These are phyloP conservation scores for Salix udensis DNA, from an alignment of 345 rosid species.

Conservation along the genomic window DNA sequence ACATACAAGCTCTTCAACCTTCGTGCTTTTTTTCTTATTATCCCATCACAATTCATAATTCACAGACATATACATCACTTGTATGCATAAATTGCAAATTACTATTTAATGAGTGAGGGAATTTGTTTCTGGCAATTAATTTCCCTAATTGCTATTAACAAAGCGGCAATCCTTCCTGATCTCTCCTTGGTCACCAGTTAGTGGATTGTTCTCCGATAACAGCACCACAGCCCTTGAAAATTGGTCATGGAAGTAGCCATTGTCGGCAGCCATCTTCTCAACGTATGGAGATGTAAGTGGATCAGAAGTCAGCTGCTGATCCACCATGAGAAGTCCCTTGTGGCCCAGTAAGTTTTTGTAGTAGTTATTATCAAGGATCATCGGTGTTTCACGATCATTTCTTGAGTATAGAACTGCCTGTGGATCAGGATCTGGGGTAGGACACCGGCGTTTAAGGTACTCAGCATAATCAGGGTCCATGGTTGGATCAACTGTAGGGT, in stretches of 20 bases:
- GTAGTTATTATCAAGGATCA: constrained; percentile 74
- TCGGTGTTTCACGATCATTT: constrained; percentile 73
- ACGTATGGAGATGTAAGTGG: constrained; percentile 58
- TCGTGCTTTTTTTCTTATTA: no score
- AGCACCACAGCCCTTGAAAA: constrained; percentile 52
- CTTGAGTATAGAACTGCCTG: constrained; percentile 54
- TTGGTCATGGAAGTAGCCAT: constrained; percentile 62
- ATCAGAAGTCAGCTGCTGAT: constrained; percentile 61
- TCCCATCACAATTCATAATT: no score
- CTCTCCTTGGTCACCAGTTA: constrained; percentile 66
- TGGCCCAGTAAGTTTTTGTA: constrained; percentile 54
- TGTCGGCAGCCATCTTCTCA: constrained; percentile 66
- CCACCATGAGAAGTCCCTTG: constrained; percentile 62
- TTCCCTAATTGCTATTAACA: constrained; percentile 30
- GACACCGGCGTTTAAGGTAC: constrained; percentile 66
- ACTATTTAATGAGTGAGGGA: constrained; percentile 11
- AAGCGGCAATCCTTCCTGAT: constrained; percentile 75
- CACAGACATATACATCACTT: not conserved
- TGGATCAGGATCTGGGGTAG: constrained; percentile 53
- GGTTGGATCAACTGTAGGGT: constrained; percentile 67
- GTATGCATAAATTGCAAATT: not conserved
- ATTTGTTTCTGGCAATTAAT: not conserved
- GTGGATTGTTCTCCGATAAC: constrained; percentile 73
- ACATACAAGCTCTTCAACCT: no score
- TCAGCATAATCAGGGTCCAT: constrained; percentile 54